These are phyloP conservation scores for Jatropha podagrica DNA, from an alignment of 441 rosid genomes.

Conservation along the genomic window DNA sequence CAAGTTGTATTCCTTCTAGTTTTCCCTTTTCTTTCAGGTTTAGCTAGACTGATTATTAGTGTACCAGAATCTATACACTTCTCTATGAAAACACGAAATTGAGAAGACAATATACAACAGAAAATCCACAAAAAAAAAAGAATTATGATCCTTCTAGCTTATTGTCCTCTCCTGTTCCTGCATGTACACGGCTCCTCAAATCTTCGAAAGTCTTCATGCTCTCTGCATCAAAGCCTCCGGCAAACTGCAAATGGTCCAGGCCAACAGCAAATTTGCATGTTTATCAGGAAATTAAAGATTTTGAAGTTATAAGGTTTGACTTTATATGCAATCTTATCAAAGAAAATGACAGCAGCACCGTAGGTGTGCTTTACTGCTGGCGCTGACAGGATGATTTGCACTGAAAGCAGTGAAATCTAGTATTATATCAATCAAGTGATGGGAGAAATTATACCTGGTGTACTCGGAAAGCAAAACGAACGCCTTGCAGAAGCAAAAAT, in stretches of 20 bases:
- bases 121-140: neutral
- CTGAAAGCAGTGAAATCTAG: neutral
- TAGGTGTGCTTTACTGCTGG: neutral
- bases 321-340: too few relatives aligned
- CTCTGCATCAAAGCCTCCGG: slow-evolving; percentile 96
- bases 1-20: neutral
- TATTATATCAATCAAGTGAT: neutral
- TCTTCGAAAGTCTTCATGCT: slow-evolving; percentile 99
- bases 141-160: slow-evolving; percentile 39
- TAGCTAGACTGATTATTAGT: slow-evolving; percentile 4
- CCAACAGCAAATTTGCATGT: slow-evolving; percentile 1
- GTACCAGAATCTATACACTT: slow-evolving; percentile 17
- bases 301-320: neutral
- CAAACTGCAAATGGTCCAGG: slow-evolving; percentile 57
- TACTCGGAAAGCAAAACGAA: slow-evolving; percentile 94
- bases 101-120: slow-evolving; percentile 20
- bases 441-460: slow-evolving; percentile 62
- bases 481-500: slow-evolving; percentile 89
- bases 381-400: slow-evolving; percentile 1
- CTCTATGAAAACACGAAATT: slow-evolving; percentile 13
- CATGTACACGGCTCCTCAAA: slow-evolving; percentile 65
- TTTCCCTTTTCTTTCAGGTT: slow-evolving; percentile 3
- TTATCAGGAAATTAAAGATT: neutral
- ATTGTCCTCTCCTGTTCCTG: slow-evolving; percentile 45
- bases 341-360: neutral